phyloP scores from a whole-genome alignment of 139 green algal species.

The Astrephomene gubernaculifera region DNA sequence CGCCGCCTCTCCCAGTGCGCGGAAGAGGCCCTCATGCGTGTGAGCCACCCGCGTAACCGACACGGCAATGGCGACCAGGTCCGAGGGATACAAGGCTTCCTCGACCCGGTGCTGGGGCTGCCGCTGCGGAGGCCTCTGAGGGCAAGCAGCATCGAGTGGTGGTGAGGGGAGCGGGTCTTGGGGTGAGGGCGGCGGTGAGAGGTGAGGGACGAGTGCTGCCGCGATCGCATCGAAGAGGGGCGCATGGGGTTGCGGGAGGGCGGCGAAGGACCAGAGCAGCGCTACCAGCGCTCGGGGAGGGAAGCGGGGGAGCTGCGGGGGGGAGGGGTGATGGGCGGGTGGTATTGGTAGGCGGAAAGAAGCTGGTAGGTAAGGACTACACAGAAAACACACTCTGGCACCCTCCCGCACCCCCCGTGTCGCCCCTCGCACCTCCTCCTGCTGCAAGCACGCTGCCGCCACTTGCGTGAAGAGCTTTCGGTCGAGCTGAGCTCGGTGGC shows the following conservation, averaged over 20 bases:
- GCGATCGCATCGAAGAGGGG: slow-evolving; percentile 24
- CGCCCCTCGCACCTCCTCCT: neutral
- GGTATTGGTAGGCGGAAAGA: no score
- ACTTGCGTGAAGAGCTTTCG: slow-evolving; percentile 30
- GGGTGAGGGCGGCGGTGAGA: neutral
- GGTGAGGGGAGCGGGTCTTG: neutral
- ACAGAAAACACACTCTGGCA: no score
- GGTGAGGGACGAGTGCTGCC: neutral
- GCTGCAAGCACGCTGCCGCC: slow-evolving; percentile 2
- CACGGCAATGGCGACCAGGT: slow-evolving; percentile 29
- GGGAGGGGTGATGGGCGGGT: neutral
- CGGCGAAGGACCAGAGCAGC: slow-evolving; percentile 44
- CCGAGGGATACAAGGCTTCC: neutral
- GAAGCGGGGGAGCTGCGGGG: neutral
- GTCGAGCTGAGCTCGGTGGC: slow-evolving; percentile 23
- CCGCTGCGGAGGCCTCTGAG: no score
- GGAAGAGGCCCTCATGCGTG: neutral
- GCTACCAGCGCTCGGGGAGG: slow-evolving; percentile 16
- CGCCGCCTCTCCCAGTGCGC: slow-evolving; percentile 18
- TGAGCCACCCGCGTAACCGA: slow-evolving; percentile 4
- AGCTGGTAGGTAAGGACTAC: no score
- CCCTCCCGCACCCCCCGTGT: no score
- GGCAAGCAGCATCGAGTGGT: no score
- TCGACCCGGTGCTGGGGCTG: neutral
- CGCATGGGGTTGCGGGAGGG: slow-evolving; percentile 14